phyloP scores from a whole-genome alignment of 768 basidiomycete species.

The Fomitopsis serialis region DNA sequence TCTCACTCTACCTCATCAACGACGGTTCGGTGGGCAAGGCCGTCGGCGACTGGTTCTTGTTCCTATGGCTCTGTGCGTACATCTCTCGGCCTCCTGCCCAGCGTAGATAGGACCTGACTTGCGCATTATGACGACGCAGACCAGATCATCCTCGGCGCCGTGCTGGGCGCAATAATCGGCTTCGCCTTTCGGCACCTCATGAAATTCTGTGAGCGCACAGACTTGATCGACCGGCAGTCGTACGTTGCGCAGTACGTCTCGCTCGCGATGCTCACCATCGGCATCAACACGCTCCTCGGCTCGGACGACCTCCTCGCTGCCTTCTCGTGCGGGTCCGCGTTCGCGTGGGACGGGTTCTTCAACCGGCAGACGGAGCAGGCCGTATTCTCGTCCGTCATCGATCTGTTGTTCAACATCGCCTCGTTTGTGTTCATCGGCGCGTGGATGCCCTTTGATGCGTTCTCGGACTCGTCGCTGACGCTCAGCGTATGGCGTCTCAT shows the following conservation, averaged over 20 bases:
- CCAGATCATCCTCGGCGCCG: slow-evolving; percentile 68
- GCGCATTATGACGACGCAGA: slow-evolving; percentile 38
- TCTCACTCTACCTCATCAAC: slow-evolving; percentile 83
- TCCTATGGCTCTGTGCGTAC: slow-evolving; percentile 78
- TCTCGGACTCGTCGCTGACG: slow-evolving; percentile 58
- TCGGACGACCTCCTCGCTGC: slow-evolving; percentile 93
- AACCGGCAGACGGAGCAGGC: slow-evolving; percentile 92
- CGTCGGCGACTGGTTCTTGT: slow-evolving; percentile 81
- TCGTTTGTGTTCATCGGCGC: slow-evolving; percentile 96
- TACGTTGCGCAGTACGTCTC: slow-evolving; percentile 91
- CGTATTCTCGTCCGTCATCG: slow-evolving; percentile 93
- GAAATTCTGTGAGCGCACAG: slow-evolving; percentile 84
- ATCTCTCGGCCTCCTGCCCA: neutral
- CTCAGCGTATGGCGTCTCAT: slow-evolving; percentile 82
- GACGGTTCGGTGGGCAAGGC: slow-evolving; percentile 59
- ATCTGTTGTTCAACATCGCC: slow-evolving; percentile 92
- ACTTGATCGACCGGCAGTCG: slow-evolving; percentile 89
- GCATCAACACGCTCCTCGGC: slow-evolving; percentile 78
- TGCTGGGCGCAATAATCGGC: slow-evolving; percentile 73
- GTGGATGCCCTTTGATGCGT: slow-evolving; percentile 90
- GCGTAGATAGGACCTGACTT: neutral
- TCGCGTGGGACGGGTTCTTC: slow-evolving; percentile 96
- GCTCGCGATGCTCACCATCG: slow-evolving; percentile 79
- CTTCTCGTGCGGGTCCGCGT: slow-evolving; percentile 92
- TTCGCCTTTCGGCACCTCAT: slow-evolving; percentile 82